Base-by-base conservation (phyloP, 805 yeast genomes). In the Myxozyma mucilagina region DNA sequence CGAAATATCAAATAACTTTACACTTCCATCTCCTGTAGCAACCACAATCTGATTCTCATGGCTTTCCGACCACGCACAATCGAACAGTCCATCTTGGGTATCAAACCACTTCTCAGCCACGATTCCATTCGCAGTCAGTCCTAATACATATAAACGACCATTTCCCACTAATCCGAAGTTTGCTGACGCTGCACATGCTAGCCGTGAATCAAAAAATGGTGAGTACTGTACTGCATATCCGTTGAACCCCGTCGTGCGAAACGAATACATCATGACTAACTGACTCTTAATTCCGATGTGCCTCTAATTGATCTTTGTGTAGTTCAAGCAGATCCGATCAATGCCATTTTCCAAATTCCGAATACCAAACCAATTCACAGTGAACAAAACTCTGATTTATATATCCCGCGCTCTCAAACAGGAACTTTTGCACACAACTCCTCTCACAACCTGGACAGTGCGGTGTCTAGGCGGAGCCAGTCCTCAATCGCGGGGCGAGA, bases 121-220 rank as follows among this genome's bases (percentile, higher is more conserved):
- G 75, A 49, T 69, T 0, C 98, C 98, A 63, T 79, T 76, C 24
- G 84, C 82, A 55, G 80, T 82, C 50, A 93, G 88, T 52, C 84
- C 84, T 29, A 93, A 76, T 1, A 93, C 78, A 67, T 78, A 86
- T 34, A 93, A 76, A 67, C 89, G 81, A 5, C 99, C 99, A 73
- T 93, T 93, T 1, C 99, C 99, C 2, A 91, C 97, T 4, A 93
- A 77, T 1, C 98, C 98, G 73, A 85, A 93, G 76, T 93, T 94
- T 32, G 97, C 90, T 0, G 97, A 87, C 0, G 96, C 80, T 0
- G 96, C 96, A 36, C 90, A 93, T 0, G 97, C 97, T 24, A 93
- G 70, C 69, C 89, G 88, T 75, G 88, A 89, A 74, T 93, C 98
- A 68, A 84, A 89, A 70, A 85, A 93, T 1, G 98, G 97, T 0